Conservation (phyloP, 305 asterid genomes). For the Coffea humblotiana region DNA sequence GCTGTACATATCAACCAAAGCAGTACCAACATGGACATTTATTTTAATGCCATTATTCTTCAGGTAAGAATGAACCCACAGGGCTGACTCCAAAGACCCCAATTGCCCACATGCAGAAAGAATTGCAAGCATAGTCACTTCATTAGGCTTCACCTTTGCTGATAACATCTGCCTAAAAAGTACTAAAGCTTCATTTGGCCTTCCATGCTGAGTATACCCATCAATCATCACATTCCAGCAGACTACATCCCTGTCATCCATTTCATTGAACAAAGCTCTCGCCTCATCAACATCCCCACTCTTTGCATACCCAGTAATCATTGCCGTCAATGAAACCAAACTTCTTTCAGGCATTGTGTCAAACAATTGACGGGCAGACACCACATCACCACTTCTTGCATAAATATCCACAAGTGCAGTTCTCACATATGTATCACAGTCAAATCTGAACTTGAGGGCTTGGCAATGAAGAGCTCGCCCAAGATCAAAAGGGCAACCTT, state of each 20-base stretch:
- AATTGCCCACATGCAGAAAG: constrained; percentile 41
- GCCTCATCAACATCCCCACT: constrained; percentile 35
- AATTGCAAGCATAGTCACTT: constrained; percentile 32
- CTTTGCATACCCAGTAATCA: constrained; percentile 40
- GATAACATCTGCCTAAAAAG: constrained; percentile 36
- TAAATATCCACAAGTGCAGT: constrained; percentile 37
- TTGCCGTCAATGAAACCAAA: constrained; percentile 34
- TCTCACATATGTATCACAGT: constrained; percentile 32
- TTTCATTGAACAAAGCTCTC: constrained; percentile 31
- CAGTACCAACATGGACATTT: constrained; percentile 34
- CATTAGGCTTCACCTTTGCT: constrained; percentile 30
- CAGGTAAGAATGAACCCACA: constrained; percentile 40
- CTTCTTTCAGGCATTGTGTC: constrained; percentile 35
- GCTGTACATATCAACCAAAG: constrained; percentile 44
- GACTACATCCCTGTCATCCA: constrained; percentile 38
- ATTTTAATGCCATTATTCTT: constrained; percentile 25
- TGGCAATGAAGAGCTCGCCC: constrained; percentile 35
- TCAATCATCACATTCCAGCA: constrained; percentile 47
- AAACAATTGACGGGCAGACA: constrained; percentile 30
- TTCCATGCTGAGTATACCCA: constrained; percentile 38
- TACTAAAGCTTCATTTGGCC: constrained; percentile 32
- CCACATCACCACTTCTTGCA: constrained; percentile 28
- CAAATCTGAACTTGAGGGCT: constrained; percentile 26
- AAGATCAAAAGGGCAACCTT: constrained; percentile 25
- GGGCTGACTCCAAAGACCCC: constrained; percentile 37